Conservation (phyloP, 2,329 filamentous ascomycete species). For the Neodidymelliopsis sp. region DNA sequence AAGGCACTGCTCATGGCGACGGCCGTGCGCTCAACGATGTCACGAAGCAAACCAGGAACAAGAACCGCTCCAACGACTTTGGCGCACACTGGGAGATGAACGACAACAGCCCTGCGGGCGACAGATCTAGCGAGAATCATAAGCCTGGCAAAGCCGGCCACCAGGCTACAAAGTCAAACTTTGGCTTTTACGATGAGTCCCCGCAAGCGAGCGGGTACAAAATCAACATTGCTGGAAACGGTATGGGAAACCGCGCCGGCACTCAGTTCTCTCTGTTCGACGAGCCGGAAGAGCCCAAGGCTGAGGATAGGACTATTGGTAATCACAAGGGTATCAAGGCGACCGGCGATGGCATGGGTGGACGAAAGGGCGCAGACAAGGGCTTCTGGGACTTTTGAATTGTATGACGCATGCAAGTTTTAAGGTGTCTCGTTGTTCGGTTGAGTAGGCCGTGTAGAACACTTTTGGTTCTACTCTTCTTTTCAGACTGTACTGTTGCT, state of each 20-base stretch:
- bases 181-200: slow-evolving; percentile 41
- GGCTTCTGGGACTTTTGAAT: slow-evolving; percentile 43
- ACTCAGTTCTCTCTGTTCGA: slow-evolving; percentile 51
- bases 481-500: background rate
- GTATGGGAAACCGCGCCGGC: slow-evolving; percentile 49
- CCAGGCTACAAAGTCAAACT: slow-evolving; percentile 60
- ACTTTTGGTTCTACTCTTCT: background rate
- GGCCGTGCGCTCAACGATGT: slow-evolving; percentile 66
- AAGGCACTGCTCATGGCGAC: slow-evolving; percentile 52
- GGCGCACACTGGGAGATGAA: slow-evolving; percentile 78
- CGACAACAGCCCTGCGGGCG: slow-evolving; percentile 66
- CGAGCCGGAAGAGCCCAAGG: slow-evolving; percentile 35
- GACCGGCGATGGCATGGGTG: slow-evolving; percentile 50
- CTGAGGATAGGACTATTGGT: slow-evolving; percentile 19
- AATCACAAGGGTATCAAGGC: slow-evolving; percentile 37
- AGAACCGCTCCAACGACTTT: slow-evolving; percentile 78
- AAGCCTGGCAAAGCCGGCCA: slow-evolving; percentile 63
- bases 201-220: slow-evolving; percentile 32
- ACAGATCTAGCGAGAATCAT: slow-evolving; percentile 50
- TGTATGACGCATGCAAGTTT: no score
- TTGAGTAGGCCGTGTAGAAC: slow-evolving; percentile 6
- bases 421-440: no score
- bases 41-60: slow-evolving; percentile 76
- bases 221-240: slow-evolving; percentile 51
- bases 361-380: slow-evolving; percentile 44